Conservation (phyloP, 176 grass and related monocot genomes). For the Neostapfia colusana region DNA sequence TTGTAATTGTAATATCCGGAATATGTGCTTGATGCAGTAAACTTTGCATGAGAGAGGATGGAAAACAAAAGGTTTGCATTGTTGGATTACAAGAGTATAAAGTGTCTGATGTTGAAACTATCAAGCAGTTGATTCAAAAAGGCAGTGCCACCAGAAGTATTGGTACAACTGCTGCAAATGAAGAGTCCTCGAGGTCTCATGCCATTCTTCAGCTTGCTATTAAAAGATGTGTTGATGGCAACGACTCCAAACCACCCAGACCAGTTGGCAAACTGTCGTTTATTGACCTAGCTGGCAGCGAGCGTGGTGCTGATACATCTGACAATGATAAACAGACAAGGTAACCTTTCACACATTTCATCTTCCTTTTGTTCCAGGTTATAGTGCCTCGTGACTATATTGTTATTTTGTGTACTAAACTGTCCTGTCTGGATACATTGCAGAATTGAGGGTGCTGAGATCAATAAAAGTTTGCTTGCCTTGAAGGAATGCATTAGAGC, state of each 20-base stretch:
- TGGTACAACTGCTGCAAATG: constrained; percentile 94
- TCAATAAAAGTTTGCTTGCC: constrained; percentile 99
- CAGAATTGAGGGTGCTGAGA: constrained; percentile 99
- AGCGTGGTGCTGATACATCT: constrained; percentile 97
- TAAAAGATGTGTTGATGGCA: constrained; percentile 79
- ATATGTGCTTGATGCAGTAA: constrained; percentile 55
- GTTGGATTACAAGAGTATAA: constrained; percentile 92
- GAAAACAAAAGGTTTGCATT: constrained; percentile 98
- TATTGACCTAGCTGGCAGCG: constrained; percentile 96
- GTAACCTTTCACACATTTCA: constrained; percentile 37
- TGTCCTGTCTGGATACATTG: constrained; percentile 28
- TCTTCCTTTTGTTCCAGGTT: neutral
- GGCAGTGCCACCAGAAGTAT: constrained; percentile 91
- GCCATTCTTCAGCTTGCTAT: constrained; percentile 99
- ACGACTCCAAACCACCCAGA: constrained; percentile 68
- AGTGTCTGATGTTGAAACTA: constrained; percentile 85
- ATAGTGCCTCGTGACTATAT: neutral
- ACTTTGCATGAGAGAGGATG: constrained; percentile 99
- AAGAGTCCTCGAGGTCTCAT: constrained; percentile 97
- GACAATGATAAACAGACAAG: constrained; percentile 99
- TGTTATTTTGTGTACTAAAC: constrained; percentile 23
- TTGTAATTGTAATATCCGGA: constrained; percentile 16
- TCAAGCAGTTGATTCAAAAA: constrained; percentile 90
- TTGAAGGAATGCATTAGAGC: constrained; percentile 98
- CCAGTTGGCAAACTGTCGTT: constrained; percentile 85